Conservation (phyloP, 139 green algal species). For the Chlamydomonas sphaeroides region DNA sequence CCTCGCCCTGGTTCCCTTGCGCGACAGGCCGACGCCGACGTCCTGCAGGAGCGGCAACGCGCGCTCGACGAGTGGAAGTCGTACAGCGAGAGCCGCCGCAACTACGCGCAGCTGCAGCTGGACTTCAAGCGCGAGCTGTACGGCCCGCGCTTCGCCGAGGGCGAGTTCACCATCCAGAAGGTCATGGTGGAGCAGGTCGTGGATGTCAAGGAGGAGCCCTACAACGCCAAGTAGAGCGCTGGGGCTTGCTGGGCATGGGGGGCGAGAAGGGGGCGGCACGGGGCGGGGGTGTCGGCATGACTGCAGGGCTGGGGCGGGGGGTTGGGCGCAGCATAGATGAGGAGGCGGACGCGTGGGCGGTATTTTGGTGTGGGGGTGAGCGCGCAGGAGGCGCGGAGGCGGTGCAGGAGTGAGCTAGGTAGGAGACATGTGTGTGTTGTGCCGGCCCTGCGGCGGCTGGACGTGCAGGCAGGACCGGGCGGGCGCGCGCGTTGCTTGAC, state of each 20-base stretch:
- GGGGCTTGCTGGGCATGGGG: no score
- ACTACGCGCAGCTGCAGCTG: constrained; percentile 68
- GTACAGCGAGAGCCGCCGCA: constrained; percentile 49
- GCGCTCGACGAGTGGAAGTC: constrained; percentile 77
- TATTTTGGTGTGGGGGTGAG: no score
- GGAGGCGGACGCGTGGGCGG: no score
- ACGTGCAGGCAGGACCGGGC: no score
- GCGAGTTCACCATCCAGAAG: constrained; percentile 65
- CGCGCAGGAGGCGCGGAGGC: no score
- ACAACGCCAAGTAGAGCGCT: constrained; percentile 42
- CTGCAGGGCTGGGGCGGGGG: no score
- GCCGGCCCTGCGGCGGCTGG: no score
- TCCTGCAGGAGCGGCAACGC: constrained; percentile 78
- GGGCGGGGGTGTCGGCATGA: not conserved
- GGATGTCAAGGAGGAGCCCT: constrained; percentile 80
- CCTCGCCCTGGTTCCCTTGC: not conserved
- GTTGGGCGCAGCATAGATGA: no score
- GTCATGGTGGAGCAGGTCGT: constrained; percentile 80
- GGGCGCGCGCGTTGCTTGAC: no score
- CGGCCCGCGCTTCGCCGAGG: constrained; percentile 50
- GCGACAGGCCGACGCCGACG: constrained; percentile 79
- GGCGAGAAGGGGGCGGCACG: not conserved
- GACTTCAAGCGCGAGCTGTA: constrained; percentile 68
- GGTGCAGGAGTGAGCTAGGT: no score
- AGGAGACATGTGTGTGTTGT: no score